Evolutionary conservation across 331 rosid species (phyloP), one percentile per base, ranked within the genome.

Genomic region (Pyrus hybrid): DNA sequence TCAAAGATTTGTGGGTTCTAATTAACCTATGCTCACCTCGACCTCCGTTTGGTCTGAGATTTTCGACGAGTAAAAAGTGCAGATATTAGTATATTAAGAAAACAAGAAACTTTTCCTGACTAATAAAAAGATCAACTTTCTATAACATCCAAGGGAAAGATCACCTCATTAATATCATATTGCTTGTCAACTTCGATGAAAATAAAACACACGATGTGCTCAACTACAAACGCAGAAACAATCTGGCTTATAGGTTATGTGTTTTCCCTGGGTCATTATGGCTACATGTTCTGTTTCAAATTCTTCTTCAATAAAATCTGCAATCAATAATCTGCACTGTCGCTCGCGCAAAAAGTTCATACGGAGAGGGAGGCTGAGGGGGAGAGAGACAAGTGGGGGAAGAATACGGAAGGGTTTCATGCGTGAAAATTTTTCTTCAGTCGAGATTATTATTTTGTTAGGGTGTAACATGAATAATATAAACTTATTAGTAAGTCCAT

Each of bases 121-220:
- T n/a, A 63, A 67, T 41, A 68, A 81, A 61, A 43, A 68, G 37
- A 80, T 32, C 80, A 83, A 74, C 43, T 43, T 62, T 54, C 47
- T 25, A 69, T n/a, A 73, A 54, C 7, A 57, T 37, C 14, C 29
- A 56, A 79, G 12, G 35, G 7, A 45, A 26, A 70, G 43, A 67
- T 79, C 81, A 92, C 99, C 99, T 90, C 91, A 71, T 76, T 82
- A 76, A 92, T 76, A 69, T 95, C 93, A 82, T 28, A 78, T 79
- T 92, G 97, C 80, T 78, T 95, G 67, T 91, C 90, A 47, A 96
- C 92, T 85, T 95, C 98, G 25, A 95, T 78, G 75, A 83, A 95
- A 29, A 95, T 75, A 81, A 77, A 88, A 30, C 99, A 97, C 82
- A 89, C 90, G 75, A 89, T 73, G 67, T 91, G 99, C 62, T 95